Percentiles rank a stretch among this genome's conserved stretches.
Conservation (phyloP, 306 rosid species). For the Dryas alaskensis region DNA sequence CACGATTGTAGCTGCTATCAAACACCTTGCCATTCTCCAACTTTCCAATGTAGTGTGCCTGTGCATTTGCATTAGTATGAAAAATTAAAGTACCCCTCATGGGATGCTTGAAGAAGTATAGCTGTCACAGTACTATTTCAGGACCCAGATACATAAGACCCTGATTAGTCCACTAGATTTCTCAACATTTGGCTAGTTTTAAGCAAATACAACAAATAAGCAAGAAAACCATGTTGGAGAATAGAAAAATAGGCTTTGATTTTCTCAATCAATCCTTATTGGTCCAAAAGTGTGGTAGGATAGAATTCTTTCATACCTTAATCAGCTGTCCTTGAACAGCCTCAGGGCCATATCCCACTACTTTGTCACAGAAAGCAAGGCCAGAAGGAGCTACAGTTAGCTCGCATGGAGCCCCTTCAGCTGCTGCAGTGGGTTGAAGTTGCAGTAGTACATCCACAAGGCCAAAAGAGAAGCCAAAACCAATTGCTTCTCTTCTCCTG, state of each 20-base stretch:
- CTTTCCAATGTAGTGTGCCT: conserved; percentile 91
- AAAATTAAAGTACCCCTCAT: not conserved
- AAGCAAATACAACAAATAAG: not conserved
- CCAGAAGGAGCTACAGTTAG: conserved; percentile 70
- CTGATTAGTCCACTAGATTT: not conserved
- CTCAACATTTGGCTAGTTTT: not conserved
- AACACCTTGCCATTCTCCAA: conserved; percentile 87
- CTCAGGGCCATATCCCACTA: conserved; percentile 69
- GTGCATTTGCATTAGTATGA: not conserved
- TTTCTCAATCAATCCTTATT: not conserved
- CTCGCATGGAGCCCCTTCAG: conserved; percentile 51
- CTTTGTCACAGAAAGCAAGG: conserved; percentile 77
- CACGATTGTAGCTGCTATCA: conserved; percentile 93
- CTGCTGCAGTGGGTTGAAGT: conserved; percentile 30
- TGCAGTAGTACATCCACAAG: conserved; percentile 30
- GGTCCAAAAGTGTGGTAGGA: not conserved
- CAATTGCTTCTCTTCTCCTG: conserved; percentile 51
- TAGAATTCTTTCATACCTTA: conserved; percentile 43
- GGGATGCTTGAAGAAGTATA: not conserved
- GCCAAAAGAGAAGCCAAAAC: conserved; percentile 49
- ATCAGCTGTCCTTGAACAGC: conserved; percentile 78
- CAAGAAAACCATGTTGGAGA: not conserved
- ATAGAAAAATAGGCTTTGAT: not conserved
- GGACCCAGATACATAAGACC: not conserved
- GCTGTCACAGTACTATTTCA: not conserved